These are phyloP conservation scores for Millerozyma acaciae DNA, from an alignment of 805 yeast species.

Conservation along the genomic window DNA sequence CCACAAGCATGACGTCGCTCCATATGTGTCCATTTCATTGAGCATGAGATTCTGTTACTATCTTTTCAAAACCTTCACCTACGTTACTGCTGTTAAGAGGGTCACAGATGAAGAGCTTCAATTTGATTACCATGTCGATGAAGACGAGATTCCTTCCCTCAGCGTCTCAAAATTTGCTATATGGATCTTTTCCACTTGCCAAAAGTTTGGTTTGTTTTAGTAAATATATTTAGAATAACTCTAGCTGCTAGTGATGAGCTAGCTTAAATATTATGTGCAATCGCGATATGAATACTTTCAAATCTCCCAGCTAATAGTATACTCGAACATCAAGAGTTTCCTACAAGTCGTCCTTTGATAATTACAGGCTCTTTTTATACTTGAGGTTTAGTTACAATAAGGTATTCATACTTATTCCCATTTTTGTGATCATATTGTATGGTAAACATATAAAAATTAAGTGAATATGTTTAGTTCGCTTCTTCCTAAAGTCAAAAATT, in stretches of 20 bases:
- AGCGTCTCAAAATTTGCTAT: conserved; percentile 10
- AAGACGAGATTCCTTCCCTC: conserved; percentile 9
- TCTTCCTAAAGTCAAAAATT: conserved; percentile 4
- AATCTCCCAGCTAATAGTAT: no score
- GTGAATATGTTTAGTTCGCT: conserved; percentile 6
- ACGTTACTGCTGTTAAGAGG: conserved; percentile 9
- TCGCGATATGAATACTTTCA: no score
- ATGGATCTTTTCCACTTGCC: conserved; percentile 21
- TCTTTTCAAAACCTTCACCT: conserved; percentile 9
- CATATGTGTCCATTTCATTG: conserved; percentile 1
- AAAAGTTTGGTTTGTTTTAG: conserved; percentile 22
- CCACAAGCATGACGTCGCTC: conserved; percentile 2
- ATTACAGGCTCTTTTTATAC: no score
- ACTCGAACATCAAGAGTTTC: no score
- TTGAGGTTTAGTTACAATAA: background rate
- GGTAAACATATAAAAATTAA: background rate
- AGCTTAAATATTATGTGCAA: no score
- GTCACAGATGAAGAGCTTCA: conserved; percentile 14
- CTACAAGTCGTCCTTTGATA: no score
- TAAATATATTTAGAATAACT: background rate
- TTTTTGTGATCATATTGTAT: background rate
- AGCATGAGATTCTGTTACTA: conserved; percentile 13
- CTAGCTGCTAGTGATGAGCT: no score
- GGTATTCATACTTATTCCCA: background rate
- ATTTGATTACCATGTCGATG: conserved; percentile 21